A percentile compares a stretch with the other conserved stretches of the same genome.
These are phyloP conservation scores for Sisymbrium altissimum DNA, from an alignment of 345 rosid genomes.

Conservation along the genomic window DNA sequence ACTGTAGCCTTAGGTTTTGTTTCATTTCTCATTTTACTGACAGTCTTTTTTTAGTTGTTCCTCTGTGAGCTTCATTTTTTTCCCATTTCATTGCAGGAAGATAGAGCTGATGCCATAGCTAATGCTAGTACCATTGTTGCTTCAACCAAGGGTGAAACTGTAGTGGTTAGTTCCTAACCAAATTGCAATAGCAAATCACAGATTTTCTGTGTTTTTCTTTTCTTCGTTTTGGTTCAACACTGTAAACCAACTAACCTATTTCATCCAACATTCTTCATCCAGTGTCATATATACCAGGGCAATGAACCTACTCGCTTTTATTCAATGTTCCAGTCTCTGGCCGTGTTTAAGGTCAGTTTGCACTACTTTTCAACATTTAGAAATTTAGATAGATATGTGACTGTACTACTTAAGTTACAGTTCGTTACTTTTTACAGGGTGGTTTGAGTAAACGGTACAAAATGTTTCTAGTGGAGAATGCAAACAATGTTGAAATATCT, in stretches of 20 bases:
- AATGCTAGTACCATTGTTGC: conserved; percentile 48
- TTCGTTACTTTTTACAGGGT: conserved; percentile 41
- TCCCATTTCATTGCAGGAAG: conserved; percentile 46
- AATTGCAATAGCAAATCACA: not conserved
- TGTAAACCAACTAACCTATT: not conserved
- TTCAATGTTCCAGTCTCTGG: conserved; percentile 48
- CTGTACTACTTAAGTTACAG: not conserved
- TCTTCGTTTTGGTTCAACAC: not conserved
- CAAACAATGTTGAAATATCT: conserved; percentile 43
- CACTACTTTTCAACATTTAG: not conserved
- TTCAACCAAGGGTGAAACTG: conserved; percentile 55
- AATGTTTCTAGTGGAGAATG: conserved; percentile 45
- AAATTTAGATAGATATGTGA: not conserved
- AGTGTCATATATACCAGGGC: conserved; percentile 64
- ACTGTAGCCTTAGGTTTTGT: not conserved
- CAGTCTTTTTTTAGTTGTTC: conserved; percentile 4
- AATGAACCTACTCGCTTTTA: conserved; percentile 69
- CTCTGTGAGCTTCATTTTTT: conserved; percentile 11
- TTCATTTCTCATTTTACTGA: not conserved
- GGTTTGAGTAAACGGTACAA: conserved; percentile 59
- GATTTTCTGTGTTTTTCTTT: not conserved
- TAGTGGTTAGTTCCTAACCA: conserved; percentile 50
- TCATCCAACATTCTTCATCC: conserved; percentile 23
- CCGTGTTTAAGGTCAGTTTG: conserved; percentile 56
- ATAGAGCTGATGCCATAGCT: conserved; percentile 59